Percentiles rank a stretch among this genome's conserved stretches.
These are phyloP conservation scores for Debaryomycetaceae sp. DNA, from an alignment of 1,139 yeast genomes.

Conservation along the genomic window DNA sequence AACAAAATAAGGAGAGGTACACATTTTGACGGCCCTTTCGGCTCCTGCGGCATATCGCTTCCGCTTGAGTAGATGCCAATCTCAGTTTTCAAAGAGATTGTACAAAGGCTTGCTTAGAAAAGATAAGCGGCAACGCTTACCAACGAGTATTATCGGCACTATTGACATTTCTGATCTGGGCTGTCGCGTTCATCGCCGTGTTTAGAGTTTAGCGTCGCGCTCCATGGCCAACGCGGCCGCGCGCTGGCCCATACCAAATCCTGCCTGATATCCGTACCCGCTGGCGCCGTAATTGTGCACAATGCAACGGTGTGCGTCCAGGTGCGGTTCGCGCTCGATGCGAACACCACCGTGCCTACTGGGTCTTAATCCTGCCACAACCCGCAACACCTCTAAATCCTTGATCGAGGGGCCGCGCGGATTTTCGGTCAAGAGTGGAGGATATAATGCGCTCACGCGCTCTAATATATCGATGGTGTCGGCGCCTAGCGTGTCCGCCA, in stretches of 20 bases:
- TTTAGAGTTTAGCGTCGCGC: slow-evolving; percentile 1
- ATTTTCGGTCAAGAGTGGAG: slow-evolving; percentile 44
- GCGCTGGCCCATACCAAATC: slow-evolving; percentile 38
- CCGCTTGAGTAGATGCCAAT: too few relatives aligned
- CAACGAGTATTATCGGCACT: too few relatives aligned
- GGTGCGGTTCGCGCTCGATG: slow-evolving; percentile 47
- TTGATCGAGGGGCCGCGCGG: slow-evolving; percentile 15
- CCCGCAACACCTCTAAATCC: slow-evolving; percentile 45
- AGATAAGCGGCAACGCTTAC: too few relatives aligned
- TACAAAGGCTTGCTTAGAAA: too few relatives aligned
- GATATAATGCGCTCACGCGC: slow-evolving; percentile 51
- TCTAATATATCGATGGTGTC: slow-evolving; percentile 56
- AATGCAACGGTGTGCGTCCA: slow-evolving; percentile 28
- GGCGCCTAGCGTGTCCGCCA: slow-evolving; percentile 47
- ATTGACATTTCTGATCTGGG: too few relatives aligned
- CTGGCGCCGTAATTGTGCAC: slow-evolving; percentile 50
- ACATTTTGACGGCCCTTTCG: too few relatives aligned
- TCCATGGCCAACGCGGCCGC: slow-evolving; percentile 20
- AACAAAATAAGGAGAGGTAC: too few relatives aligned
- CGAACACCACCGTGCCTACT: slow-evolving; percentile 65
- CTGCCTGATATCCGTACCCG: slow-evolving; percentile 44
- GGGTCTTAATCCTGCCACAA: slow-evolving; percentile 68
- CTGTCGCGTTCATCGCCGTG: too few relatives aligned
- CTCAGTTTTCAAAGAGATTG: too few relatives aligned
- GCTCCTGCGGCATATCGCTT: too few relatives aligned